Base-by-base conservation (phyloP, 495 filamentous ascomycete genomes). In the Aspergillus hancockii region DNA sequence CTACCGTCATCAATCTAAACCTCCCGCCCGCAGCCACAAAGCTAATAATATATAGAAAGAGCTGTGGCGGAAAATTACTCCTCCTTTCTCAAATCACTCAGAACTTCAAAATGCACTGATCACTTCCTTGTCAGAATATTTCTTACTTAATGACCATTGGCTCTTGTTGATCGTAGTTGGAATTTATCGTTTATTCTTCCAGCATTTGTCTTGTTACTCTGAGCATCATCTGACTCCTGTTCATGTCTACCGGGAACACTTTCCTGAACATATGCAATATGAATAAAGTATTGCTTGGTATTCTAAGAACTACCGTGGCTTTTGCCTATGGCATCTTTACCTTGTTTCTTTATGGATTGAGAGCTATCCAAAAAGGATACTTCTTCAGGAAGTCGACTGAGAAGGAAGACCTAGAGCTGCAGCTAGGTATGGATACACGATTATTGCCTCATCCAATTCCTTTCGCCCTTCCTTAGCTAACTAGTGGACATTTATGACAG, bases 271-370 rank as follows among this genome's bases (percentile, higher is more conserved):
- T 21, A 47, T 12, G 25, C 63, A 67, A 10, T 45, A 75, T 77
- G 71, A 67, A 55, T 13, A 67, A 60, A 25, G 43, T 43, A 32
- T 46, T 73, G 21, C 16, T 56, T 13, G 59, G 54, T 18, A 43
- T 46, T 28, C 47, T 77, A 22, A 55, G 52, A 50, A 52, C 54
- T 36, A 54, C 50, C n/a, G 34, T 67, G 9, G 52, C 62, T 7
- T 69, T 70, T 45, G 50, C 51, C 21, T 77, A 78, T 66, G 77
- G 77, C n/a, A 23, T 80, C 8, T 68, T 74, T 43, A 65, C 62
- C 13, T 19, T 79, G 32, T 2, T 67, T 28, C 40, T 71, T 4
- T 78, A 77, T 54, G 64, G 43, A 9, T 2, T 62, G 8, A 51
- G 67, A 4, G 62, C 71, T 30, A 56, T 72, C 2, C 49, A 16